Conservation (phyloP, 148 eudicot genomes). For the Gaultheria prostrata region DNA sequence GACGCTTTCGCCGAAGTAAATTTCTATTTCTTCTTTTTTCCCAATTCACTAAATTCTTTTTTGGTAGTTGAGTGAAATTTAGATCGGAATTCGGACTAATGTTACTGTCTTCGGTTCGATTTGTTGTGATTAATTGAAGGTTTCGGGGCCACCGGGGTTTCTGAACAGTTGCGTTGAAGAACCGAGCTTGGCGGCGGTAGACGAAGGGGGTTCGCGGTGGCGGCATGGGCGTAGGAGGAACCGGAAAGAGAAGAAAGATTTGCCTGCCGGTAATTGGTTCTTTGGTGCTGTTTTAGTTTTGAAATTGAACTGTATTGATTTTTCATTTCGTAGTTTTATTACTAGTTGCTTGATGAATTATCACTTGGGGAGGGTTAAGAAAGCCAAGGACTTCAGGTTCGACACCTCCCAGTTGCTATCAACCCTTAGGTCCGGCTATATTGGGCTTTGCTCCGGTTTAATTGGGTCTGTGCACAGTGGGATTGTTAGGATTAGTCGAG, state of each 20-base stretch:
- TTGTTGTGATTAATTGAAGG: constrained; percentile 39
- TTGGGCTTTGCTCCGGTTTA: neutral
- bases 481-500: neutral
- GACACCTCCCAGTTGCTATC: neutral
- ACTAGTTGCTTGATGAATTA: neutral
- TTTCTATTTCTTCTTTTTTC: neutral
- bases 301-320: neutral
- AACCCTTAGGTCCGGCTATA: neutral
- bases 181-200: constrained; percentile 24
- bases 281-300: neutral
- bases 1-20: constrained; percentile 81
- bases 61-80: neutral
- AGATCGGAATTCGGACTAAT: neutral
- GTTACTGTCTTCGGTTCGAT: neutral
- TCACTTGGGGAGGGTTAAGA: neutral
- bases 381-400: neutral
- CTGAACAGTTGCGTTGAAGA: constrained; percentile 67
- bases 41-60: neutral
- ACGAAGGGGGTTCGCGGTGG: constrained; percentile 36
- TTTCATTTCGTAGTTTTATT: neutral
- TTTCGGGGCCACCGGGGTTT: constrained; percentile 83
- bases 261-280: constrained; percentile 60
- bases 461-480: neutral
- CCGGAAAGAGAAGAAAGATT: constrained; percentile 59
- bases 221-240: constrained; percentile 49